Percentiles rank a stretch among this genome's conserved stretches.
These are phyloP conservation scores for Mycena alexandri DNA, from an alignment of 768 basidiomycete genomes.

Conservation along the genomic window DNA sequence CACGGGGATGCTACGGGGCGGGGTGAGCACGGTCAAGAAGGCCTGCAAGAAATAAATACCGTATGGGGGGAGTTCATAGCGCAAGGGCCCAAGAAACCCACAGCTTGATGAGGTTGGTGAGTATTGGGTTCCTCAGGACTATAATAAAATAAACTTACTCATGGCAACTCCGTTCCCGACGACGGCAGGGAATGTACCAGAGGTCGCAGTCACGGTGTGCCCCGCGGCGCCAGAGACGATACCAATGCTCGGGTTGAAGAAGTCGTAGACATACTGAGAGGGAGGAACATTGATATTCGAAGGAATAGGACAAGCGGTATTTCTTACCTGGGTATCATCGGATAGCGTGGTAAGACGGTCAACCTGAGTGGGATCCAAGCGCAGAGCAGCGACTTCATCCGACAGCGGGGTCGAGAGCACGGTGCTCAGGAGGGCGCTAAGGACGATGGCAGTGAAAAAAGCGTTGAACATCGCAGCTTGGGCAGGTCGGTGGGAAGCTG, in stretches of 20 bases:
- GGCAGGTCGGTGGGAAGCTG: background rate
- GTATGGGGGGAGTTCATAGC: constrained; percentile 36
- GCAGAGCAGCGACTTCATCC: constrained; percentile 16
- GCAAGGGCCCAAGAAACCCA: constrained; percentile 37
- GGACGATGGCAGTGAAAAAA: constrained; percentile 13
- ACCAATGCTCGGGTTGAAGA: constrained; percentile 30
- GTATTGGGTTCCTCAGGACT: background rate
- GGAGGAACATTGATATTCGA: background rate
- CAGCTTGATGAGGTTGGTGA: constrained; percentile 15
- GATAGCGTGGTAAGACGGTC: constrained; percentile 23
- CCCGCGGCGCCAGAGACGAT: constrained; percentile 23
- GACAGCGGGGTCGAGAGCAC: constrained; percentile 3
- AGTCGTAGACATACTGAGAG: constrained; percentile 37
- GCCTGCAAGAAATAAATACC: background rate
- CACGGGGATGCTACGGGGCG: constrained; percentile 30
- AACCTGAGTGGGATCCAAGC: constrained; percentile 24
- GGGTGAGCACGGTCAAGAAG: too few relatives aligned
- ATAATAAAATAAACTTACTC: constrained; percentile 16
- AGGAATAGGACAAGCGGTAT: too few relatives aligned
- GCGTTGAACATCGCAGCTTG: constrained; percentile 13
- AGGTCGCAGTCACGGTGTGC: constrained; percentile 29
- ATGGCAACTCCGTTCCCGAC: constrained; percentile 39
- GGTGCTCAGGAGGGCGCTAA: constrained; percentile 17
- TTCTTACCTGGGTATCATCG: constrained; percentile 14
- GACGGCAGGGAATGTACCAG: constrained; percentile 37